phyloP scores from a whole-genome alignment of 2,329 filamentous ascomycete species.

The Penicillium sp. region DNA sequence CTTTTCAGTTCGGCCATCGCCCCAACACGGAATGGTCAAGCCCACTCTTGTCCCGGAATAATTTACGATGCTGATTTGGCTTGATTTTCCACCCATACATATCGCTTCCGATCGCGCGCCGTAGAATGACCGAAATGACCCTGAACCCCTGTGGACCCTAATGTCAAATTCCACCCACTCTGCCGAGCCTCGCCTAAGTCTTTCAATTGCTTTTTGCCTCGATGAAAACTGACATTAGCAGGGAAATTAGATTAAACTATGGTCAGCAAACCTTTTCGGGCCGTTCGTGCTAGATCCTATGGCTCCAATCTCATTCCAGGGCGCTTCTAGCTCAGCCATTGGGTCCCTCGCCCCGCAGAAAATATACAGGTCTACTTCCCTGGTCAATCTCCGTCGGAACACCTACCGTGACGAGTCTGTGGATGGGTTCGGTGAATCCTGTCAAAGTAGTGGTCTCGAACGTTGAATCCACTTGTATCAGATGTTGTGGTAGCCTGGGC shows the following conservation, averaged over 20 bases:
- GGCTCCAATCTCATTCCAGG: not conserved
- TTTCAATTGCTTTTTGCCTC: not conserved
- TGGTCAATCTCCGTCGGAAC: constrained; percentile 5
- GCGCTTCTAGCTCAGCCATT: constrained; percentile 4
- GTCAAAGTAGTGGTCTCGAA: constrained; percentile 2
- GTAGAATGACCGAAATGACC: constrained; percentile 4
- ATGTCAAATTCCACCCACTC: constrained; percentile 8
- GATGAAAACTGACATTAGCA: not conserved
- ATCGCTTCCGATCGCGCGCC: not conserved
- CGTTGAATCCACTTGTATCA: constrained; percentile 17
- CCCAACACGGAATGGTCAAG: constrained; percentile 14
- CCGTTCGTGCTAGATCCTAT: constrained; percentile 7
- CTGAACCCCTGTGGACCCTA: constrained; percentile 6
- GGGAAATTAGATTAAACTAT: constrained; percentile 9
- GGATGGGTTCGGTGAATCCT: not conserved
- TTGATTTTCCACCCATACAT: constrained; percentile 12
- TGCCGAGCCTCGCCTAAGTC: not conserved
- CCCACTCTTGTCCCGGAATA: constrained; percentile 13
- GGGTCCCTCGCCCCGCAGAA: constrained; percentile 5
- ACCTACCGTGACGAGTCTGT: constrained; percentile 5
- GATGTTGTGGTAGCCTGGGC: constrained; percentile 6
- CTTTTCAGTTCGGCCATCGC: constrained; percentile 10
- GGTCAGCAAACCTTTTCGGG: constrained; percentile 1
- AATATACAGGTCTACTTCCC: not conserved
- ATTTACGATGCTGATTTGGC: constrained; percentile 6